These are phyloP conservation scores for Capsicum pubescens DNA, from an alignment of 257 asterid species.

Conservation along the genomic window DNA sequence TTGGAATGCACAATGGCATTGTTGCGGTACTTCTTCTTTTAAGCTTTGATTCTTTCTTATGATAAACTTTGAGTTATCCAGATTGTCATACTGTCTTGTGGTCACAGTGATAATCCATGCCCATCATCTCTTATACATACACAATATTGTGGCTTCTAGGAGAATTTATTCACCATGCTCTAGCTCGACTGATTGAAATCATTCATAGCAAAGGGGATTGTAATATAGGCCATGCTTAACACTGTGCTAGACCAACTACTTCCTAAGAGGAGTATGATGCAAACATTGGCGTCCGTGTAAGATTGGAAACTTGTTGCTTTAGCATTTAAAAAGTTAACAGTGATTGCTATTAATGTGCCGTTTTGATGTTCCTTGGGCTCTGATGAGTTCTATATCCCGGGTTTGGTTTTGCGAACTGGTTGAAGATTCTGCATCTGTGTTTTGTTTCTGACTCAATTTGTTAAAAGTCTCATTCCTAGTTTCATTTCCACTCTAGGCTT, in stretches of 20 bases:
- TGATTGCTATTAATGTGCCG: background rate
- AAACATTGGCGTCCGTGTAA: background rate
- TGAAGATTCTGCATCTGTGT: conserved; percentile 23
- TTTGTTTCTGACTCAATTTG: conserved; percentile 21
- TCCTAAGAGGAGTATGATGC: conserved; percentile 15
- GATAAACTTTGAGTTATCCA: conserved; percentile 6
- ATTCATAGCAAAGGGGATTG: conserved; percentile 5
- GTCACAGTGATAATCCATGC: background rate
- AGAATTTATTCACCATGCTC: background rate
- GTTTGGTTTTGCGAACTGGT: background rate
- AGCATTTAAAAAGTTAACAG: conserved; percentile 9
- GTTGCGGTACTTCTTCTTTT: conserved; percentile 62
- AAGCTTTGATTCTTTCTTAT: conserved; percentile 32
- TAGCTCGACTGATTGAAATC: background rate
- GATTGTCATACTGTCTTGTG: background rate
- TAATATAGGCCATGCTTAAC: conserved; percentile 4
- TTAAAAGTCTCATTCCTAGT: conserved; percentile 37
- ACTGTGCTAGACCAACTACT: background rate
- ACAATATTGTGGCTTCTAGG: background rate
- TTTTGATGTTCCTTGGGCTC: background rate
- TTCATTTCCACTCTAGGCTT: conserved; percentile 65
- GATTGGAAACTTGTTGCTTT: background rate
- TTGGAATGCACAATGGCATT: conserved; percentile 92
- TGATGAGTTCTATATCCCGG: background rate
- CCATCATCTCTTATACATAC: conserved; percentile 16